Percentiles rank a stretch among this genome's conserved stretches.
Evolutionary conservation across 495 filamentous ascomycete species (phyloP).

Genomic region (Durotheca rogersii): DNA sequence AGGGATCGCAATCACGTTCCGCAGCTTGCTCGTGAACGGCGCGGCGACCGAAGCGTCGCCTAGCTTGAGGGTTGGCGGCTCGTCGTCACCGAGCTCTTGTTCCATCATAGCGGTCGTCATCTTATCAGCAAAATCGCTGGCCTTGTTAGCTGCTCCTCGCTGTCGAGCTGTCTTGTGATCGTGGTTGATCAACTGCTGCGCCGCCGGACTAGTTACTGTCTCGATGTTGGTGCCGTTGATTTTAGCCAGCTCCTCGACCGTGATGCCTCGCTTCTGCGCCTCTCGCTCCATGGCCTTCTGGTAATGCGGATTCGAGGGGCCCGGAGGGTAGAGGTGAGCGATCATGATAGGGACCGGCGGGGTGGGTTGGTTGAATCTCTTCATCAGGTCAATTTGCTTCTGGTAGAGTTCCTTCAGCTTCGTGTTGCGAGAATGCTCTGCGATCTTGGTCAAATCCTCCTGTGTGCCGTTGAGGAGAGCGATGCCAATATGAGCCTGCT

Average conservation of each 20-base stretch:
- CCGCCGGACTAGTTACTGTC: slow-evolving; percentile 69
- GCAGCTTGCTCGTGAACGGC: slow-evolving; percentile 95
- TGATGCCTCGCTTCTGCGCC: slow-evolving; percentile 67
- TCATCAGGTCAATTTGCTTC: slow-evolving; percentile 88
- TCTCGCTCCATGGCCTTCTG: slow-evolving; percentile 88
- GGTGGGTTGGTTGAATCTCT: slow-evolving; percentile 84
- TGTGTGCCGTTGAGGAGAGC: slow-evolving; percentile 93
- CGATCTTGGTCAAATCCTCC: slow-evolving; percentile 86
- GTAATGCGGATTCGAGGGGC: slow-evolving; percentile 91
- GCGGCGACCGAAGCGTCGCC: slow-evolving; percentile 97
- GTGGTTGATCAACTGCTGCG: slow-evolving; percentile 66
- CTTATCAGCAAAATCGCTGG: slow-evolving; percentile 80
- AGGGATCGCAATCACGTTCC: slow-evolving; percentile 94
- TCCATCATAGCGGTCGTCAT: slow-evolving; percentile 89
- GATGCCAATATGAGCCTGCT: slow-evolving; percentile 97
- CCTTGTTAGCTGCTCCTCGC: slow-evolving; percentile 65
- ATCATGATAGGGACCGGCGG: slow-evolving; percentile 89
- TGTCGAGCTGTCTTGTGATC: slow-evolving; percentile 57
- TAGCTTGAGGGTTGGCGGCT: slow-evolving; percentile 94
- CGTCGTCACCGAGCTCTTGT: slow-evolving; percentile 79
- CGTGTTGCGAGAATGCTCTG: slow-evolving; percentile 86
- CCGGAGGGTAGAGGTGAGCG: slow-evolving; percentile 91
- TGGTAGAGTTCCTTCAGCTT: slow-evolving; percentile 99
- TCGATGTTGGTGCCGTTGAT: slow-evolving; percentile 47
- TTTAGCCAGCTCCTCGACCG: slow-evolving; percentile 45